phyloP scores from a whole-genome alignment of 306 rosid species.

The Fragaria iinumae region DNA sequence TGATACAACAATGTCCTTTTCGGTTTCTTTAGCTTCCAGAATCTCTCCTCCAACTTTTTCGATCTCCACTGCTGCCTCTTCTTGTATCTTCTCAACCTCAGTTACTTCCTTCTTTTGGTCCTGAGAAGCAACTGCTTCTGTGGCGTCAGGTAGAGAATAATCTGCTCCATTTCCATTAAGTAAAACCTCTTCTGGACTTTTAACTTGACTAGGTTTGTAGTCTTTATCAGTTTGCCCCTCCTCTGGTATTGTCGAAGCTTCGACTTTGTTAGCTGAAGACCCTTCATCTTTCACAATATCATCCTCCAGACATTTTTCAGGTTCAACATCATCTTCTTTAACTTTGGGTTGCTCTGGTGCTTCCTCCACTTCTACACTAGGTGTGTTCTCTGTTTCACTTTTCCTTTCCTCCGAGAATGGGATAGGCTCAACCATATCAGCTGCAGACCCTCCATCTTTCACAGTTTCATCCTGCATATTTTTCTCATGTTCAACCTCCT shows the following conservation, averaged over 20 bases:
- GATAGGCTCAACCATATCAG: constrained; percentile 24
- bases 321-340: constrained; percentile 35
- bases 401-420: constrained; percentile 20
- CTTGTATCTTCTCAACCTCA: constrained; percentile 15
- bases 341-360: constrained; percentile 31
- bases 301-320: constrained; percentile 22
- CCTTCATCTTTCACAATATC: constrained; percentile 27
- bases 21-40: background rate
- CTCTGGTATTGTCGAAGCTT: constrained; percentile 18
- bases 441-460: constrained; percentile 26
- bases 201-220: constrained; percentile 18
- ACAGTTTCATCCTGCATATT: constrained; percentile 16
- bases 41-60: background rate
- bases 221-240: constrained; percentile 27
- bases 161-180: constrained; percentile 27
- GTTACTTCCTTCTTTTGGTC: constrained; percentile 35
- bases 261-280: constrained; percentile 14
- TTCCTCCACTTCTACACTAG: constrained; percentile 30
- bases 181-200: constrained; percentile 22
- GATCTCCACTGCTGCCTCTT: background rate
- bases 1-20: background rate
- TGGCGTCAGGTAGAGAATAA: constrained; percentile 28
- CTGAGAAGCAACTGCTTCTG: constrained; percentile 29
- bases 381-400: constrained; percentile 23
- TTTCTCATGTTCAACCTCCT: constrained; percentile 33